These are phyloP conservation scores for Sutorius australiensis DNA, from an alignment of 768 basidiomycete species.

Conservation along the genomic window DNA sequence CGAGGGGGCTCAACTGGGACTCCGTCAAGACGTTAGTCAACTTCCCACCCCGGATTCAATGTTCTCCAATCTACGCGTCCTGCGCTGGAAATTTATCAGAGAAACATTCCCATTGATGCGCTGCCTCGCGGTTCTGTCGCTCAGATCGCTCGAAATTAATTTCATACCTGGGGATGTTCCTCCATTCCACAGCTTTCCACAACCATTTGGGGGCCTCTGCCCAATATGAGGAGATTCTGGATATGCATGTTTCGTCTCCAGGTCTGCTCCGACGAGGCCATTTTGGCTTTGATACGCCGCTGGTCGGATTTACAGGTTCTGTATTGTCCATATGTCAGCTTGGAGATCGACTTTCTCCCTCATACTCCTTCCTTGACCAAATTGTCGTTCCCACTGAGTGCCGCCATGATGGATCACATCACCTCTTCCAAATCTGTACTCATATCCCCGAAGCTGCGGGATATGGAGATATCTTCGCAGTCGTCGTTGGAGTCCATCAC, in stretches of 20 bases:
- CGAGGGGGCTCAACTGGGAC: conserved; percentile 16
- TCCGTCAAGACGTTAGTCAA: conserved; percentile 14
- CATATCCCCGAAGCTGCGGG: conserved; percentile 7
- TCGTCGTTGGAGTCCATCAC: conserved; percentile 3
- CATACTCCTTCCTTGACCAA: conserved; percentile 9
- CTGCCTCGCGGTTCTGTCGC: conserved; percentile 11
- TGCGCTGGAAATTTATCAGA: conserved; percentile 18
- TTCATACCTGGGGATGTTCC: conserved; percentile 17
- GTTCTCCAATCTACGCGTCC: conserved; percentile 17
- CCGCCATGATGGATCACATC: background rate
- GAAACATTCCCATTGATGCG: conserved; percentile 15
- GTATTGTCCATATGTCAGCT: conserved; percentile 10
- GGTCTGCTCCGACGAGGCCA: conserved; percentile 3
- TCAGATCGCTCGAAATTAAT: conserved; percentile 19
- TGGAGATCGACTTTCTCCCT: conserved; percentile 13
- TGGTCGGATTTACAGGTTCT: conserved; percentile 16
- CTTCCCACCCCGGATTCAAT: conserved; percentile 12
- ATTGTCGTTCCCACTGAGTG: conserved; percentile 9
- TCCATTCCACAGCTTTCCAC: conserved; percentile 15
- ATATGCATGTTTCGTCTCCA: conserved; percentile 17
- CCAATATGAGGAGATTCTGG: conserved; percentile 9
- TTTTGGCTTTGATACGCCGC: conserved; percentile 12
- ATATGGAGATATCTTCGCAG: conserved; percentile 10
- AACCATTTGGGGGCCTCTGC: conserved; percentile 14
- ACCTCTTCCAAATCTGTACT: background rate